Base-by-base conservation (phyloP, 2,329 filamentous ascomycete genomes). In the Sarocladium oryzae region DNA sequence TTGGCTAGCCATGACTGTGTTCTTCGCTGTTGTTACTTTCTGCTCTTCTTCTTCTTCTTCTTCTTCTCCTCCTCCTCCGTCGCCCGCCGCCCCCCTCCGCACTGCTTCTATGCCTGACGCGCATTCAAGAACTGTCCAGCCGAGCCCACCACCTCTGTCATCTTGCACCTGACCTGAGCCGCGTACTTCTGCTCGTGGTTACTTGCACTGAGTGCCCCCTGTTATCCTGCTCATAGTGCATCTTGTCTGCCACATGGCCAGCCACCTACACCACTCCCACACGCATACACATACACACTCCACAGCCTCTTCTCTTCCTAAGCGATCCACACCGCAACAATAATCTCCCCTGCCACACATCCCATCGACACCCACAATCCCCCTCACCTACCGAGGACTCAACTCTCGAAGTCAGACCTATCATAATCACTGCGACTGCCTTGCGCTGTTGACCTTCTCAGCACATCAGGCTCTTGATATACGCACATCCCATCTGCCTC, bases 351-450 rank as follows among this genome's bases (percentile, higher is more conserved):
- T 33, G 43, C 43, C 43, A 30, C 43, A 32, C 26, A 48, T 32
- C 43, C 40, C 37, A 6, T 40, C 26, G 28, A 48, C 43, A 26
- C 43, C 43, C 43, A 26, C 43, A 48, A 48, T 26, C 43, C 43
- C 43, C 33, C 43, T 32, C 43, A 20, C 4, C n/a, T 32, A 26
- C 32, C 40, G 21, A 48, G 16, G 8, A 16, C 37, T 10, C n/a
- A n/a, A n/a, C n/a, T n/a, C n/a, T n/a, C n/a, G n/a, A n/a, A n/a
- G n/a, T n/a, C n/a, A n/a, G n/a, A n/a, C n/a, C n/a, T n/a, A n/a
- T n/a, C n/a, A n/a, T n/a, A 16, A 8, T 45, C n/a, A n/a, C n/a
- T n/a, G 10, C n/a, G 37, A 20, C 18, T 21, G 6, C 18, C 37
- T 20, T 20, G n/a, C 16, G 20, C 7, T n/a, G 11, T 24, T 40